Evolutionary conservation across 1,284 basidiomycete species (phyloP).

Genomic region (Xerocomus minutiporus): DNA sequence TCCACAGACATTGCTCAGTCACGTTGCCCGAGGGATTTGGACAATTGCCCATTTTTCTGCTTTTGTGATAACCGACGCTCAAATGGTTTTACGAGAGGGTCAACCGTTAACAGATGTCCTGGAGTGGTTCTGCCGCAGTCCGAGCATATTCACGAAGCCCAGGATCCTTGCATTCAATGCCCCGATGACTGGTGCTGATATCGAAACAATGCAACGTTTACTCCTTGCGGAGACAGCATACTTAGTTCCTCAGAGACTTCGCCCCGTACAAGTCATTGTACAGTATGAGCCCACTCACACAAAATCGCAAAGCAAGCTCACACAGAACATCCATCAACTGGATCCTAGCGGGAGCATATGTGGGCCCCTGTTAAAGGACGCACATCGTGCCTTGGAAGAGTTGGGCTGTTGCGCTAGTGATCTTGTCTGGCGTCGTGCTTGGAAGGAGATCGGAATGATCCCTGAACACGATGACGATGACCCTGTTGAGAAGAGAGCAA

Average conservation of each 20-base stretch:
- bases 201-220: slow-evolving; percentile 38
- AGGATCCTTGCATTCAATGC: slow-evolving; percentile 42
- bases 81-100: slow-evolving; percentile 21
- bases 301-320: slow-evolving; percentile 32
- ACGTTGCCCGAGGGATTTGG: slow-evolving; percentile 31
- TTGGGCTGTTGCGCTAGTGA: slow-evolving; percentile 63
- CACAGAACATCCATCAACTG: slow-evolving; percentile 34
- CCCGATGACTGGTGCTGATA: slow-evolving; percentile 28
- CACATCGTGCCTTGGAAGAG: slow-evolving; percentile 44
- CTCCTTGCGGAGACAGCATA: slow-evolving; percentile 36
- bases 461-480: slow-evolving; percentile 35
- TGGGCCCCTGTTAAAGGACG: slow-evolving; percentile 41
- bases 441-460: slow-evolving; percentile 34
- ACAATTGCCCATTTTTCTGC: slow-evolving; percentile 40
- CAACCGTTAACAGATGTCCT: slow-evolving; percentile 41
- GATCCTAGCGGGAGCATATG: slow-evolving; percentile 39
- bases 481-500: slow-evolving; percentile 18
- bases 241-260: slow-evolving; percentile 34
- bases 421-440: slow-evolving; percentile 55
- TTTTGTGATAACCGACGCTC: slow-evolving; percentile 41
- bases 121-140: slow-evolving; percentile 41
- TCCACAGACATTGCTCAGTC: slow-evolving; percentile 30
- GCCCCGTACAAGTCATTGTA: slow-evolving; percentile 35
- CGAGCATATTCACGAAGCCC: slow-evolving; percentile 36
- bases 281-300: slow-evolving; percentile 33